Percentiles rank a stretch among this genome's conserved stretches.
Evolutionary conservation across 75 land plant genomes (phyloP).

Genomic region (Picea sitchensis): DNA sequence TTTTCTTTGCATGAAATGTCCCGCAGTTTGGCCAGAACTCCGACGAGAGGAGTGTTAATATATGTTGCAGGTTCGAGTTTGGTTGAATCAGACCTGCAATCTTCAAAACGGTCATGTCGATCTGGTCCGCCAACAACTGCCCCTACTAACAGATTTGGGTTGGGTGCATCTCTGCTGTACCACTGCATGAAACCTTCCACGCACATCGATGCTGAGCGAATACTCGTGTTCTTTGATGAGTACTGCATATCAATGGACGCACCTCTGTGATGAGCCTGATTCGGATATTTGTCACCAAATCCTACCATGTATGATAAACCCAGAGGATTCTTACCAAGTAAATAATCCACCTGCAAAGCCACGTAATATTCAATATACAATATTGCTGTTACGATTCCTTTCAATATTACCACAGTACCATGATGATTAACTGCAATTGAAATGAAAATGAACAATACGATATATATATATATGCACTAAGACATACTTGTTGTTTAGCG

Average conservation of each 20-base stretch:
- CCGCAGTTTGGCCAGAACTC: slow-evolving; percentile 47
- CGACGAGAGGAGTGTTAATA: slow-evolving; percentile 70
- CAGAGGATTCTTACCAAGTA: slow-evolving; percentile 58
- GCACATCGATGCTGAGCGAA: slow-evolving; percentile 18
- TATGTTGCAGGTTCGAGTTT: slow-evolving; percentile 74
- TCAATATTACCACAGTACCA: not conserved
- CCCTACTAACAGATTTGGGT: slow-evolving; percentile 68
- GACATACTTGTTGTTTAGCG: slow-evolving; percentile 54
- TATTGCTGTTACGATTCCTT: not conserved
- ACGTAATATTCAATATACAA: too few species aligned
- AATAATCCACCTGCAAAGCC: slow-evolving; percentile 55
- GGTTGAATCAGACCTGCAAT: slow-evolving; percentile 39
- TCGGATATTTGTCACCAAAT: slow-evolving; percentile 58
- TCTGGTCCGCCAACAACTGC: slow-evolving; percentile 91
- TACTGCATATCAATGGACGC: slow-evolving; percentile 49
- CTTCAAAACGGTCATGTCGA: slow-evolving; percentile 53
- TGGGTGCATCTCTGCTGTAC: slow-evolving; percentile 40
- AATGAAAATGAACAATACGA: not conserved
- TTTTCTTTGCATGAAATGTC: too few species aligned
- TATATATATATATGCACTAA: not conserved
- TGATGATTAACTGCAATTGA: not conserved
- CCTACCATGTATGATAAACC: slow-evolving; percentile 74
- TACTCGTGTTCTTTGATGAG: not conserved
- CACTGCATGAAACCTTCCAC: slow-evolving; percentile 55
- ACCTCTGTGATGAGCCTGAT: slow-evolving; percentile 72